A percentile compares a stretch with the other conserved stretches of the same genome.
Evolutionary conservation across 805 yeast genomes (phyloP).

Genomic region (Candida insectorum): DNA sequence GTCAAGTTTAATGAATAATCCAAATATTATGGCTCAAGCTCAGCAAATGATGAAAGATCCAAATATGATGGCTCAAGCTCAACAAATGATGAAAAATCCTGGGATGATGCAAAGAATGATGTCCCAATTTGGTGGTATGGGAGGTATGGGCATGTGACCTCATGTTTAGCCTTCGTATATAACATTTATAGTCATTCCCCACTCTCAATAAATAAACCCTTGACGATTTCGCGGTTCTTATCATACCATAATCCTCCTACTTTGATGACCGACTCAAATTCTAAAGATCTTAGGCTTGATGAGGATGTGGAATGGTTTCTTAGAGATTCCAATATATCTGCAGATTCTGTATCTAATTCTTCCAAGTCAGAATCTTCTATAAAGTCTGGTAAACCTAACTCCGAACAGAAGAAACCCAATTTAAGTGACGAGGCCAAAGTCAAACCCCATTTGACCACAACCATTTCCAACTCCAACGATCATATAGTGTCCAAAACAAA

Average conservation of each 20-base stretch:
- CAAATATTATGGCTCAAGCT: slow-evolving; percentile 45
- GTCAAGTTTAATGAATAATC: slow-evolving; percentile 62
- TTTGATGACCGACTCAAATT: too few relatives aligned
- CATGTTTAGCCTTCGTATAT: too few relatives aligned
- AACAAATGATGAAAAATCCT: slow-evolving; percentile 50
- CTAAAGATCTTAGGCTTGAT: slow-evolving; percentile 14
- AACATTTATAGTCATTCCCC: too few relatives aligned
- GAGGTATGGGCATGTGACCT: too few relatives aligned
- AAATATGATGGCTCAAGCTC: slow-evolving; percentile 37
- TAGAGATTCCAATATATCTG: slow-evolving; percentile 24
- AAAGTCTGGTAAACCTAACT: not conserved
- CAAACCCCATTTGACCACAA: slow-evolving; percentile 19
- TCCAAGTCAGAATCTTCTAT: not conserved
- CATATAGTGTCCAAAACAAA: slow-evolving; percentile 27
- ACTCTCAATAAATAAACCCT: too few relatives aligned
- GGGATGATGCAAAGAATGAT: slow-evolving; percentile 70
- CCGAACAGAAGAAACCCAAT: too few relatives aligned
- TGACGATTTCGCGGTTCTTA: too few relatives aligned
- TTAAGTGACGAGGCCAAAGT: too few relatives aligned
- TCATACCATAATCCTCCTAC: too few relatives aligned
- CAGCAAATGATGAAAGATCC: slow-evolving; percentile 48
- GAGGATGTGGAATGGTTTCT: slow-evolving; percentile 53
- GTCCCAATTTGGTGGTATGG: slow-evolving; percentile 66
- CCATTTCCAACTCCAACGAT: slow-evolving; percentile 31
- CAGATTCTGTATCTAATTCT: not conserved